phyloP scores from a whole-genome alignment of 345 rosid genomes.

The Diplotaxis tenuifolia region DNA sequence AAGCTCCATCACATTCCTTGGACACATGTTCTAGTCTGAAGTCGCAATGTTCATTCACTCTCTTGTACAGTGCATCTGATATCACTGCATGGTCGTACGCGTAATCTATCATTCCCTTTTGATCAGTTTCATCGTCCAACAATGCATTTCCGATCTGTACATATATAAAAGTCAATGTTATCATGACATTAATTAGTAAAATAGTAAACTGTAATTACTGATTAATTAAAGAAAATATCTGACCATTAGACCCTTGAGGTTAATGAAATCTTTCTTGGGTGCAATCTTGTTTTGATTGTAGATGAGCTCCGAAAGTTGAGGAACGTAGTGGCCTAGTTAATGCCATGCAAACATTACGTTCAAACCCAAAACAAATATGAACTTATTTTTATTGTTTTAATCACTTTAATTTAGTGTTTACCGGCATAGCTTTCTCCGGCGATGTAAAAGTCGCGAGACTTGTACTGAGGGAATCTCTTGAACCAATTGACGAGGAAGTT shows the following conservation, averaged over 20 bases:
- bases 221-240: not conserved
- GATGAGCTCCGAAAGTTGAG: constrained; percentile 70
- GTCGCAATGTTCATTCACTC: constrained; percentile 50
- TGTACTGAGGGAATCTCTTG: constrained; percentile 62
- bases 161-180: not conserved
- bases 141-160: constrained; percentile 73
- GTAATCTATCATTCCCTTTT: constrained; percentile 71
- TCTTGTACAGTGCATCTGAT: constrained; percentile 54
- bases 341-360: constrained; percentile 8
- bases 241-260: constrained; percentile 72
- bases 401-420: constrained; percentile 8
- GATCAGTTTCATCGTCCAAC: constrained; percentile 76
- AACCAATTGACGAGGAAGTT: constrained; percentile 65
- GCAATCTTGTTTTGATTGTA: constrained; percentile 49
- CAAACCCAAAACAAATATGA: not conserved
- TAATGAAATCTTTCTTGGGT: constrained; percentile 47
- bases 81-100: constrained; percentile 87
- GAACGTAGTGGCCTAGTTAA: constrained; percentile 72
- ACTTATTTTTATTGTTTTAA: not conserved
- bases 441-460: constrained; percentile 57
- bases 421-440: constrained; percentile 80
- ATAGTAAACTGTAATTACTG: not conserved
- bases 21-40: constrained; percentile 39
- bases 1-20: constrained; percentile 38
- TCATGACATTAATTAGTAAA: not conserved